Evolutionary conservation across 139 green algal species (phyloP).

Genomic region (Picochlorum sp.): DNA sequence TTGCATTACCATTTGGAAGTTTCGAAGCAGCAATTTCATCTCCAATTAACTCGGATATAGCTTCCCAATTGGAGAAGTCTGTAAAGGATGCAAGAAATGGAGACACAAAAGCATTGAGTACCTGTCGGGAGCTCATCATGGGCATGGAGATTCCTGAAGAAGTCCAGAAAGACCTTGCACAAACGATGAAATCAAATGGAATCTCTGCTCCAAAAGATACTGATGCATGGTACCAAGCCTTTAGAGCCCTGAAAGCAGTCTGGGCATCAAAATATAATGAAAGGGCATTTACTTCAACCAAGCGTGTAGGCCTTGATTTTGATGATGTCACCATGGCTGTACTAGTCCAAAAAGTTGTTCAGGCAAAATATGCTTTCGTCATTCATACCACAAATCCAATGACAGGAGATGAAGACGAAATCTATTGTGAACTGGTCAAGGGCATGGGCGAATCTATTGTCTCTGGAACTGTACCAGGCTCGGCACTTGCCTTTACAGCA

Average conservation of each 20-base stretch:
- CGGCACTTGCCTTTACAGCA: constrained; percentile 71
- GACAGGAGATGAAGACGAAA: constrained; percentile 57
- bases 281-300: constrained; percentile 65
- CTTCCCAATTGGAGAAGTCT: constrained; percentile 26
- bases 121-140: constrained; percentile 37
- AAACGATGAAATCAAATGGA: constrained; percentile 51
- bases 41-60: constrained; percentile 53
- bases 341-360: constrained; percentile 86
- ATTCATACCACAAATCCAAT: constrained; percentile 97
- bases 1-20: constrained; percentile 88
- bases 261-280: constrained; percentile 99
- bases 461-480: constrained; percentile 82
- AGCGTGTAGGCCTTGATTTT: constrained; percentile 80
- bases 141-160: constrained; percentile 43
- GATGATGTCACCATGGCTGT: constrained; percentile 95
- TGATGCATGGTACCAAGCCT: constrained; percentile 14
- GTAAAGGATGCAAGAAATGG: constrained; percentile 30
- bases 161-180: constrained; percentile 49
- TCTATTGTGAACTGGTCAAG: constrained; percentile 93
- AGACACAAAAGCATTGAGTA: constrained; percentile 28
- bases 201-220: constrained; percentile 57
- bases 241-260: constrained; percentile 54
- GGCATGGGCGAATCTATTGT: constrained; percentile 95
- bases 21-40: constrained; percentile 81
- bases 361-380: constrained; percentile 94